Percentiles rank a stretch among this genome's conserved stretches.
These are phyloP conservation scores for Orobanche coerulescens DNA, from an alignment of 257 asterid species.

Conservation along the genomic window DNA sequence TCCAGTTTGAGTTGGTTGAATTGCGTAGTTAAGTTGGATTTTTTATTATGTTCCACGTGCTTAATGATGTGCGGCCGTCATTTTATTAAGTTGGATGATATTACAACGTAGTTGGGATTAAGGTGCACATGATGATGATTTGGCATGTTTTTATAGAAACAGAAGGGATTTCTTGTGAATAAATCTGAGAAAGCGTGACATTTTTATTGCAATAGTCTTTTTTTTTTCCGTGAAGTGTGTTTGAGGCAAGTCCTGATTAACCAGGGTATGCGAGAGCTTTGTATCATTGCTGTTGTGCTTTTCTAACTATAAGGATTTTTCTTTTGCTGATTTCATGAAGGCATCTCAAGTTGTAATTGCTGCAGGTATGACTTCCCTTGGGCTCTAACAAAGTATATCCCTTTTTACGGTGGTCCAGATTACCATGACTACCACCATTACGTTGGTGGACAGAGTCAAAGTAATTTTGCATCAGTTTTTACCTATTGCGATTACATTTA, in stretches of 20 bases:
- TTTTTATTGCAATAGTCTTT: not conserved
- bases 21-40: not conserved
- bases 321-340: constrained; percentile 15
- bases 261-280: not conserved
- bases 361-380: constrained; percentile 90
- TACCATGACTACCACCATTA: constrained; percentile 98
- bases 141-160: not conserved
- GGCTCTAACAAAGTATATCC: constrained; percentile 83
- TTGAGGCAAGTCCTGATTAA: not conserved
- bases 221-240: not conserved
- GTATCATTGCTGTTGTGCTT: not conserved
- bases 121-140: too few species aligned
- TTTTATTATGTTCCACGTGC: too few species aligned
- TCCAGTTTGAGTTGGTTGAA: not conserved
- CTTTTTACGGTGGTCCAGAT: constrained; percentile 95
- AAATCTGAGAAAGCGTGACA: not conserved
- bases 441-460: constrained; percentile 94
- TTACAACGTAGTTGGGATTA: too few species aligned
- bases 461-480: constrained; percentile 97
- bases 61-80: too few species aligned
- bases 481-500: constrained; percentile 92
- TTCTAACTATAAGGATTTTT: not conserved
- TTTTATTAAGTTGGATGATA: too few species aligned
- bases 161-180: not conserved
- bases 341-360: constrained; percentile 5